Evolutionary conservation across 1,139 yeast genomes (phyloP).

Genomic region (Pichiaceae sp.): DNA sequence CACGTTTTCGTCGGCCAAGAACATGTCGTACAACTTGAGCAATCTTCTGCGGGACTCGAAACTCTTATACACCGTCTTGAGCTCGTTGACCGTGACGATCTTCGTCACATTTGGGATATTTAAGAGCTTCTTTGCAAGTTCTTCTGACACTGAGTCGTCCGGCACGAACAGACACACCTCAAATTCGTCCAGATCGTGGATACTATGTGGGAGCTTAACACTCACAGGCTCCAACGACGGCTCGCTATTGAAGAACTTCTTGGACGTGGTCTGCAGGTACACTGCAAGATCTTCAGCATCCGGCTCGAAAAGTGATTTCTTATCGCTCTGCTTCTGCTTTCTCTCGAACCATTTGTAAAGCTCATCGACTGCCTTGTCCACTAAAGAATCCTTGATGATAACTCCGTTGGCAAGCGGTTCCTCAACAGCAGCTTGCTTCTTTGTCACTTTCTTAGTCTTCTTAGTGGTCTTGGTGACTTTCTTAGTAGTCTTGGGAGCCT

Average conservation of each 20-base stretch:
- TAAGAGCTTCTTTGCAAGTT: conserved; percentile 39
- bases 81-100: conserved; percentile 45
- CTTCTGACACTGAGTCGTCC: conserved; percentile 56
- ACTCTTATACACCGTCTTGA: conserved; percentile 61
- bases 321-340: conserved; percentile 27
- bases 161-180: conserved; percentile 68
- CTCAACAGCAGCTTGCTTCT: conserved; percentile 2
- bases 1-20: conserved; percentile 77
- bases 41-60: conserved; percentile 67
- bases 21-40: conserved; percentile 53
- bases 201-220: conserved; percentile 45
- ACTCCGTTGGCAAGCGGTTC: conserved; percentile 14
- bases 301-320: conserved; percentile 41
- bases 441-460: conserved; percentile 1
- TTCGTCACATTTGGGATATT: conserved; percentile 39
- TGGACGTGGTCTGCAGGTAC: conserved; percentile 55
- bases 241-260: conserved; percentile 53
- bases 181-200: conserved; percentile 37
- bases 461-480: conserved; percentile 6
- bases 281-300: conserved; percentile 43
- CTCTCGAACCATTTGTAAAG: conserved; percentile 36
- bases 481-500: conserved; percentile 4
- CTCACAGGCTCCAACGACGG: conserved; percentile 68
- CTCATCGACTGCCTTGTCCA: conserved; percentile 43
- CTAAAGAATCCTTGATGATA: conserved; percentile 14